A percentile compares a stretch with the other conserved stretches of the same genome.
These are phyloP conservation scores for Atkinsonella hypoxylon DNA, from an alignment of 2,329 filamentous ascomycete species.

Conservation along the genomic window DNA sequence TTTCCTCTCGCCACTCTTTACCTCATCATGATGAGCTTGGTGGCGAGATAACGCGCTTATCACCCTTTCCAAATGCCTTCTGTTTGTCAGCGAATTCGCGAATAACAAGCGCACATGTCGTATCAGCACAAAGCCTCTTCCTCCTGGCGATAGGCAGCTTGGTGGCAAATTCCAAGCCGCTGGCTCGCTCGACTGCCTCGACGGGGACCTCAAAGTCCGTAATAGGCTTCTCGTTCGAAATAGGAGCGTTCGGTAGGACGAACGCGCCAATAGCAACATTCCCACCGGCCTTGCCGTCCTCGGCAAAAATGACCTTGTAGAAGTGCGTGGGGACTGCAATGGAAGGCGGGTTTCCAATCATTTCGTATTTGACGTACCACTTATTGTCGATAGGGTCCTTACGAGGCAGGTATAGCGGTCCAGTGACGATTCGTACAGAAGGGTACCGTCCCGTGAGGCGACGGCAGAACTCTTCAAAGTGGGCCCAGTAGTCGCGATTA, in stretches of 20 bases:
- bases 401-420: constrained; percentile 83
- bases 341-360: constrained; percentile 86
- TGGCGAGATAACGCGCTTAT: constrained; percentile 12
- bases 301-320: constrained; percentile 97
- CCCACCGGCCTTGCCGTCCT: constrained; percentile 59
- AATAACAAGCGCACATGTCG: constrained; percentile 72
- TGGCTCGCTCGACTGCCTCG: constrained; percentile 84
- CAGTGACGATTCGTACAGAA: constrained; percentile 81
- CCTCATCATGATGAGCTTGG: constrained; percentile 7
- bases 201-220: constrained; percentile 90
- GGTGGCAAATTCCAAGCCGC: constrained; percentile 78
- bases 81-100: constrained; percentile 60
- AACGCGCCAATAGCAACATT: constrained; percentile 88
- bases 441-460: constrained; percentile 71
- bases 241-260: constrained; percentile 83
- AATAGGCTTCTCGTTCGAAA: constrained; percentile 77
- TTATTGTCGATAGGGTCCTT: constrained; percentile 74
- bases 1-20: too few species aligned
- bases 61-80: constrained; percentile 41
- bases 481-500: constrained; percentile 98
- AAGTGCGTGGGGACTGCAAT: constrained; percentile 97
- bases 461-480: constrained; percentile 95
- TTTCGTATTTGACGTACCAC: constrained; percentile 91
- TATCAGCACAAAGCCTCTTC: constrained; percentile 73
- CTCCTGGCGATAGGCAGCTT: constrained; percentile 64